Evolutionary conservation across 352 stramenopile species (phyloP).

Genomic region (Phytopythium delawarense): DNA sequence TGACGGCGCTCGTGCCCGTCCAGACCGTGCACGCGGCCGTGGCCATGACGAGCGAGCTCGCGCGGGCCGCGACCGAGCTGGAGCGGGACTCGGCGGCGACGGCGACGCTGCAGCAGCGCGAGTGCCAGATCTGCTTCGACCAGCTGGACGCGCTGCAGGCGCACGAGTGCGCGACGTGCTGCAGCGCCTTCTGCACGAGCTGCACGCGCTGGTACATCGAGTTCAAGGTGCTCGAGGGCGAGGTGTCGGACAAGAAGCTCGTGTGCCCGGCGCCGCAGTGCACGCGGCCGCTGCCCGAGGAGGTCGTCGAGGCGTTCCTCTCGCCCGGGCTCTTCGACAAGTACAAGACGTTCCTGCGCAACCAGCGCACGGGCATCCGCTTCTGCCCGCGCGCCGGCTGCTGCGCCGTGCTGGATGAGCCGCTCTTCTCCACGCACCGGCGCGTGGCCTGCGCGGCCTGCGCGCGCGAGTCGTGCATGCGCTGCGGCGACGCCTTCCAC

Average conservation of each 20-base stretch:
- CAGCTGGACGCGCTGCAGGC: slow-evolving; percentile 37
- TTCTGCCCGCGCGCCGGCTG: slow-evolving; percentile 71
- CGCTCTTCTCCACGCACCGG: slow-evolving; percentile 36
- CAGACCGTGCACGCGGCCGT: not conserved
- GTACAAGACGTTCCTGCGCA: slow-evolving; percentile 61
- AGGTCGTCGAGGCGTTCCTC: slow-evolving; percentile 51
- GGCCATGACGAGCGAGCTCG: not conserved
- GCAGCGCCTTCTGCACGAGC: slow-evolving; percentile 42
- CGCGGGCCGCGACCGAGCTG: not conserved
- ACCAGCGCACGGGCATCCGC: slow-evolving; percentile 58
- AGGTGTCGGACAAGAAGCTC: slow-evolving; percentile 70
- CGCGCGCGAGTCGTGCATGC: slow-evolving; percentile 61
- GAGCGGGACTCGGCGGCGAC: not conserved
- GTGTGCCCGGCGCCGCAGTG: slow-evolving; percentile 67
- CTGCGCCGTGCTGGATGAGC: slow-evolving; percentile 53
- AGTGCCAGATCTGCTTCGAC: slow-evolving; percentile 80
- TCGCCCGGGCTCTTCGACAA: slow-evolving; percentile 46
- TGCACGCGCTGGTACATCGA: slow-evolving; percentile 74
- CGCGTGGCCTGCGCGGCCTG: slow-evolving; percentile 44
- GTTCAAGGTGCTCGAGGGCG: slow-evolving; percentile 72
- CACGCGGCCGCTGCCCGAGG: slow-evolving; percentile 34
- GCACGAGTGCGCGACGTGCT: slow-evolving; percentile 45
- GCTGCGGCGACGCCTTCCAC: slow-evolving; percentile 58
- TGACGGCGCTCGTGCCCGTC: slow-evolving; percentile 3
- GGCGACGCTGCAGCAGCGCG: slow-evolving; percentile 13